Percentiles rank a stretch among this genome's conserved stretches.
Conservation (phyloP, 768 basidiomycete species). For the Chiua virens region DNA sequence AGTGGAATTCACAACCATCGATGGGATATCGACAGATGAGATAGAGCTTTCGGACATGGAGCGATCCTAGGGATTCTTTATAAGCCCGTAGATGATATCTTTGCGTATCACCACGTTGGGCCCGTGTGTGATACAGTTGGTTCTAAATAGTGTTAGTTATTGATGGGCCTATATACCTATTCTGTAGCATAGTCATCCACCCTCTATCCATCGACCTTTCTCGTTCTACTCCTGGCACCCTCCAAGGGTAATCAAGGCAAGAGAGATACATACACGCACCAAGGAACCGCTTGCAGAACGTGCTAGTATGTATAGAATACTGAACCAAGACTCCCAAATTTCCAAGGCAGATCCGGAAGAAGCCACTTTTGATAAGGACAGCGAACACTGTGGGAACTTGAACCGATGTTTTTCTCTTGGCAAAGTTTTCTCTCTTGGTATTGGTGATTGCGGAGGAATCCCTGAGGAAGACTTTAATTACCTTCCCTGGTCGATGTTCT, state of each 20-base stretch:
- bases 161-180: too few species aligned
- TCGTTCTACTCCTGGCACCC: too few species aligned
- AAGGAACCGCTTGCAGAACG: too few species aligned
- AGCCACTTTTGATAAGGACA: constrained; percentile 1
- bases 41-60: background rate
- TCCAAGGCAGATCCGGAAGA: background rate
- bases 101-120: background rate
- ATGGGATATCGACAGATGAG: background rate
- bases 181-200: too few species aligned
- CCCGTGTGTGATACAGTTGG: too few species aligned
- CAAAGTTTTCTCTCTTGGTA: constrained; percentile 11
- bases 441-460: constrained; percentile 10
- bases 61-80: background rate
- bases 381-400: too few species aligned
- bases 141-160: too few species aligned
- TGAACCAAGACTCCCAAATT: background rate
- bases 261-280: too few species aligned
- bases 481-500: background rate
- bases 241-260: too few species aligned
- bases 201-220: too few species aligned
- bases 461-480: background rate
- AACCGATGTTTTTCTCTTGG: background rate
- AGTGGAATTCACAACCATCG: constrained; percentile 14
- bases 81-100: background rate
- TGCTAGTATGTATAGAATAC: too few species aligned